Percentiles rank a stretch among this genome's conserved stretches.
Conservation (phyloP, 257 asterid genomes). For the Mentha longifolia region DNA sequence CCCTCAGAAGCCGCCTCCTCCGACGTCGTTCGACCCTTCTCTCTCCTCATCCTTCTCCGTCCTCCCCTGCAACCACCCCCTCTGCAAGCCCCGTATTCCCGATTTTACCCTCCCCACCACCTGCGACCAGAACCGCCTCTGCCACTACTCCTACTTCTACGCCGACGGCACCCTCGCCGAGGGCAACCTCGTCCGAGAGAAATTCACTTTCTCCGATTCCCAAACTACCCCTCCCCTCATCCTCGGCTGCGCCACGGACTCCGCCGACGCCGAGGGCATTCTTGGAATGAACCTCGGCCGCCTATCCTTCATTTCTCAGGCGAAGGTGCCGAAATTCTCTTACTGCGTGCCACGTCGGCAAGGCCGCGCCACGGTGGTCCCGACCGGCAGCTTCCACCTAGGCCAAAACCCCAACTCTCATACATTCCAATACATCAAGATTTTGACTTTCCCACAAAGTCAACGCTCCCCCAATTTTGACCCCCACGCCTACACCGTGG, state of each 20-base stretch:
- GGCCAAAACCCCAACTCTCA: conserved; percentile 72
- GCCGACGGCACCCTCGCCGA: conserved; percentile 90
- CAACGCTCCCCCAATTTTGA: conserved; percentile 77
- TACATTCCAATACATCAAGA: conserved; percentile 44
- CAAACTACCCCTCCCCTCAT: conserved; percentile 72
- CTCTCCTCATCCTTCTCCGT: conserved; percentile 75
- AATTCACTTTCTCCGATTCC: conserved; percentile 57
- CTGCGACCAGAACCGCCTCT: conserved; percentile 71
- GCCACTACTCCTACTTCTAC: conserved; percentile 83
- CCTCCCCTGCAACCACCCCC: conserved; percentile 73
- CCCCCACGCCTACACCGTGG: conserved; percentile 74
- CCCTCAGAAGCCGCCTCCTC: conserved; percentile 43
- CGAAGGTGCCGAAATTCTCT: conserved; percentile 64
- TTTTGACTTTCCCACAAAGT: conserved; percentile 61
- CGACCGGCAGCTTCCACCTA: conserved; percentile 68
- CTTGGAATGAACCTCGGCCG: conserved; percentile 88
- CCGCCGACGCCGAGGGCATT: conserved; percentile 75
- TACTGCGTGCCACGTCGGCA: conserved; percentile 73
- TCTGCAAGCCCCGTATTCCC: conserved; percentile 81
- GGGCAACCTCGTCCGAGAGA: conserved; percentile 84
- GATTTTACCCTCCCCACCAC: conserved; percentile 86
- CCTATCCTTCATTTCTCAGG: conserved; percentile 73
- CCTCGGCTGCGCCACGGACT: conserved; percentile 69
- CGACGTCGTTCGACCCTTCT: conserved; percentile 73
- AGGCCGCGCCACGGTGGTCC: conserved; percentile 29